Conservation (phyloP, 2,329 filamentous ascomycete species). For the Thelonectria blattea region DNA sequence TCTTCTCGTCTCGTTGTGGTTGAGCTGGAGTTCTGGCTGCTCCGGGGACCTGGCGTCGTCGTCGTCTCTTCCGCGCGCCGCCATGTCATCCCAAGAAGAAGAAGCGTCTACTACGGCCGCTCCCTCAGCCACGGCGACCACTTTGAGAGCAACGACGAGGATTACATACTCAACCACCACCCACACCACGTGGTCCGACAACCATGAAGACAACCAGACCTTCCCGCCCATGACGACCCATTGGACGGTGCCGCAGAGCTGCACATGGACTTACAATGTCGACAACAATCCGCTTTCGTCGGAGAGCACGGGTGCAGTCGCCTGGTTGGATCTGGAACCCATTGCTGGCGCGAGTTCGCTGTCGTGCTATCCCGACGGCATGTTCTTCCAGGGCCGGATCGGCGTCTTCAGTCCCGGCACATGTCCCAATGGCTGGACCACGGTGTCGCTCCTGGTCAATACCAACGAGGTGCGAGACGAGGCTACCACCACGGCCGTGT, state of each 20-base stretch:
- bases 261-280: slow-evolving; percentile 48
- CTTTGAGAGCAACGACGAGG: slow-evolving; percentile 26
- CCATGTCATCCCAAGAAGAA: too few relatives aligned
- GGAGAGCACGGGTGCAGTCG: slow-evolving; percentile 40
- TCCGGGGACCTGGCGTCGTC: slow-evolving; percentile 15
- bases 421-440: slow-evolving; percentile 50
- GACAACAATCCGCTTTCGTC: slow-evolving; percentile 31
- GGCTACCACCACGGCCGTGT: slow-evolving; percentile 48
- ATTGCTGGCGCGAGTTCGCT: slow-evolving; percentile 45
- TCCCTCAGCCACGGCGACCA: slow-evolving; percentile 26
- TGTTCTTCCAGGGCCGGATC: slow-evolving; percentile 46
- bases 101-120: slow-evolving; percentile 1
- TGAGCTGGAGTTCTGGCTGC: slow-evolving; percentile 20
- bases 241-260: slow-evolving; percentile 45
- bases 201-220: slow-evolving; percentile 29
- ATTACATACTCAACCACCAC: slow-evolving; percentile 22
- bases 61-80: slow-evolving; percentile 7
- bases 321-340: slow-evolving; percentile 47
- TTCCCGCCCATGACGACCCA: slow-evolving; percentile 47
- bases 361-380: slow-evolving; percentile 49
- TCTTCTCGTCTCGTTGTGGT: slow-evolving; percentile 24
- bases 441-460: slow-evolving; percentile 42
- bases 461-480: slow-evolving; percentile 36
- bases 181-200: slow-evolving; percentile 26
- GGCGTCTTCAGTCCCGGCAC: slow-evolving; percentile 49